Evolutionary conservation across 192 early-diverging fungal species (phyloP), one percentile per base, ranked within the genome.

Genomic region (Martensiomyces pterosporus): DNA sequence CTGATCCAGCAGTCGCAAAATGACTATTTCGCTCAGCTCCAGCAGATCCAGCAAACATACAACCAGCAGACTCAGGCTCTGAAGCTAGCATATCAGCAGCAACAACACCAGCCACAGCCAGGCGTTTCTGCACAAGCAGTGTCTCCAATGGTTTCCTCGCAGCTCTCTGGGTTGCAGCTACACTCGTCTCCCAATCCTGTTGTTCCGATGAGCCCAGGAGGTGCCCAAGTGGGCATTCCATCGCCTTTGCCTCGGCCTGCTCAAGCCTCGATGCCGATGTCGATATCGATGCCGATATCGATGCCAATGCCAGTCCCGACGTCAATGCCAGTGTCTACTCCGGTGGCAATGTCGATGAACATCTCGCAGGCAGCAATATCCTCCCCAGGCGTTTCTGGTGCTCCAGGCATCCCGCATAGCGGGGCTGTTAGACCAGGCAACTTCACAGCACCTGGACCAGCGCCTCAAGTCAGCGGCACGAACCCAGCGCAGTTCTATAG

Each of bases 1-100:
- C 19, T 65, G 36, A 43, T 65, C 16, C 61, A 73, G 42, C 62
- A 64, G 19, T 39, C 46, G 16, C 69, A 73, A 42, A 49, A 65
- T 40, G 46, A 44, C 9, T 73, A 49, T 17, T 54, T 61, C 22
- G 15, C 53, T 2, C 62, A 65, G 43, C 45, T 53, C 3, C 52
- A 49, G 43, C 48, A 61, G 38, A 33, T 61, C 13, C 62, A 73
- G 22, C 62, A 61, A 29, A 16, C 37, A 3, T 73, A 50, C 26
- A 66, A 57, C 55, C 62, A 65, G 40, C 53, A 73, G 33, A 22
- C 52, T 10, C 62, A 61, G 24, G 50, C 46, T 6, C 41, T 73
- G 38, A 54, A 47, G 14, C 62, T 61, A 42, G 22, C 49, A 10
- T 42, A 44, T 21, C 60, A 64, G 39, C 68, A 72, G 41, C 59